A percentile compares a stretch with the other conserved stretches of the same genome.
Evolutionary conservation across 2,329 filamentous ascomycete species (phyloP).

Genomic region (Diaporthe eres): DNA sequence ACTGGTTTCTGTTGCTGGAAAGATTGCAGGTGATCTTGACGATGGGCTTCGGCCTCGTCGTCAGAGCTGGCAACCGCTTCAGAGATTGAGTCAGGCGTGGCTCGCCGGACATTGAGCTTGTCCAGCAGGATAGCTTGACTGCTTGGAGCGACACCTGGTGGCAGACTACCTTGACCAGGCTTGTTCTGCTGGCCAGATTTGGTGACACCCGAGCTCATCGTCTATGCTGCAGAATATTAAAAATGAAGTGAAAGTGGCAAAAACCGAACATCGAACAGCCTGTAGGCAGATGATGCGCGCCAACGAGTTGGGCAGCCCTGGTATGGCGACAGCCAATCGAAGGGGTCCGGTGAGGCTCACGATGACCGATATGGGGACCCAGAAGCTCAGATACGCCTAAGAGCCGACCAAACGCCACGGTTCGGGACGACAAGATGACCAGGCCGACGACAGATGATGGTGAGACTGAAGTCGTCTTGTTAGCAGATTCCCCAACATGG

Average conservation of each 20-base stretch:
- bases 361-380: background rate
- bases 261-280: slow-evolving; percentile 26
- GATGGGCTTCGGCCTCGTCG: slow-evolving; percentile 83
- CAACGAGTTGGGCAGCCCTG: slow-evolving; percentile 9
- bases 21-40: slow-evolving; percentile 65
- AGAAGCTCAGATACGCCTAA: slow-evolving; percentile 3
- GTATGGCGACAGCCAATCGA: slow-evolving; percentile 26
- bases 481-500: slow-evolving; percentile 27
- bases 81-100: slow-evolving; percentile 83
- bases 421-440: background rate
- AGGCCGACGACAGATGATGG: slow-evolving; percentile 19
- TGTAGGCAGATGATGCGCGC: background rate
- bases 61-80: slow-evolving; percentile 95
- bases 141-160: slow-evolving; percentile 62
- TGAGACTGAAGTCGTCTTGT: slow-evolving; percentile 22
- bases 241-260: slow-evolving; percentile 13
- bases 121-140: slow-evolving; percentile 79
- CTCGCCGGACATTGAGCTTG: slow-evolving; percentile 83
- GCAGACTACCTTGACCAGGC: slow-evolving; percentile 62
- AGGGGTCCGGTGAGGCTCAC: slow-evolving; percentile 30
- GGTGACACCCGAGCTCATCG: slow-evolving; percentile 66
- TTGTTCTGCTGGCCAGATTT: slow-evolving; percentile 67
- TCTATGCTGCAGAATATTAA: slow-evolving; percentile 42
- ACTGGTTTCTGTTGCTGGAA: slow-evolving; percentile 72
- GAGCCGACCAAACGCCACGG: background rate